Evolutionary conservation across 1,139 yeast species (phyloP).

Genomic region (Diutina ranongensis): DNA sequence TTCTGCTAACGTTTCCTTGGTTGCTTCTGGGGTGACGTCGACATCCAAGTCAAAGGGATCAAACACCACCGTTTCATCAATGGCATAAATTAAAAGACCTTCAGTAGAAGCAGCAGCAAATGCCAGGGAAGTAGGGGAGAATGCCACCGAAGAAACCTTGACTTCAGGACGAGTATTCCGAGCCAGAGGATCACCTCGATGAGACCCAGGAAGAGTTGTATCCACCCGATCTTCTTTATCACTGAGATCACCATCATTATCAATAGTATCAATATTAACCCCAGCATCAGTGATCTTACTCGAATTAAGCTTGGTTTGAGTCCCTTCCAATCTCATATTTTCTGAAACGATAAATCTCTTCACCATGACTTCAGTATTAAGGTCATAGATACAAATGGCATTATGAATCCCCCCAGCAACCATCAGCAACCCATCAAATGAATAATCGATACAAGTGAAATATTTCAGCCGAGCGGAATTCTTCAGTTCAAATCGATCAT

Average conservation of each 20-base stretch:
- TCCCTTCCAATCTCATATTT: slow-evolving; percentile 88
- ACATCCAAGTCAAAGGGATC: slow-evolving; percentile 95
- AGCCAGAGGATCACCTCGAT: slow-evolving; percentile 76
- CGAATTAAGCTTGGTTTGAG: slow-evolving; percentile 68
- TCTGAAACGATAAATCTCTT: slow-evolving; percentile 75
- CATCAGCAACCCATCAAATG: slow-evolving; percentile 79
- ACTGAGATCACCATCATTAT: slow-evolving; percentile 74
- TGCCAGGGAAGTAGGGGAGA: slow-evolving; percentile 84
- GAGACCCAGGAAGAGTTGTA: slow-evolving; percentile 74
- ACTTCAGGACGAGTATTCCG: slow-evolving; percentile 72
- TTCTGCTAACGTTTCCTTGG: slow-evolving; percentile 47
- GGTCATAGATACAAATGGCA: slow-evolving; percentile 82
- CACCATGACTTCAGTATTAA: slow-evolving; percentile 74
- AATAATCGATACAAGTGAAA: slow-evolving; percentile 72
- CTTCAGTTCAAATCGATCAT: slow-evolving; percentile 71
- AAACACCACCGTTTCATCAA: slow-evolving; percentile 64
- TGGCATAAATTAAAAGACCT: slow-evolving; percentile 74
- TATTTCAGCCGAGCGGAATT: slow-evolving; percentile 77
- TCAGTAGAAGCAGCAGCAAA: slow-evolving; percentile 96
- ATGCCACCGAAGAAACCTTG: slow-evolving; percentile 62
- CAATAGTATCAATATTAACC: slow-evolving; percentile 61
- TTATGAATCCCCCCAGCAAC: slow-evolving; percentile 93
- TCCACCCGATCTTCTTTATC: slow-evolving; percentile 81
- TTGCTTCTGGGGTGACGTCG: slow-evolving; percentile 79
- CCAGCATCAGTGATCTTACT: slow-evolving; percentile 83